Evolutionary conservation across 352 stramenopile genomes (phyloP).

Genomic region (Pilasporangium apinafurcum): DNA sequence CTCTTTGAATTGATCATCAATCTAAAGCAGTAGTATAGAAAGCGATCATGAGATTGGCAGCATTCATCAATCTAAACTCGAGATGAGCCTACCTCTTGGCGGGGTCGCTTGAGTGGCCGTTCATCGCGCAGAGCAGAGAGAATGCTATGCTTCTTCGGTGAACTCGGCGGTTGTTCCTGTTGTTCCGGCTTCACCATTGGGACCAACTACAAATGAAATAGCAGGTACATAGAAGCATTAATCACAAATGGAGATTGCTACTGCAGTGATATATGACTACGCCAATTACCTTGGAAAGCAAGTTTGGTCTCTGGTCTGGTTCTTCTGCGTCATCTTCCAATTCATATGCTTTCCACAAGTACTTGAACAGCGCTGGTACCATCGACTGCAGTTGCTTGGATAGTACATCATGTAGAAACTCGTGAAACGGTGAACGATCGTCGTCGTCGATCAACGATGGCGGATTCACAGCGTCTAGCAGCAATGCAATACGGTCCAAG

Average conservation of each 20-base stretch:
- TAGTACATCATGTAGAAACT: slow-evolving; percentile 53
- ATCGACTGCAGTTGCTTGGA: slow-evolving; percentile 26
- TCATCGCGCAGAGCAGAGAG: slow-evolving; percentile 60
- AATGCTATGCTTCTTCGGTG: slow-evolving; percentile 34
- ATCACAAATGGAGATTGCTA: background rate
- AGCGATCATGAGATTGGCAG: no score
- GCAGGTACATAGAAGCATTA: no score
- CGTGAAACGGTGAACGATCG: slow-evolving; percentile 66
- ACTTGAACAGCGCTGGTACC: slow-evolving; percentile 40
- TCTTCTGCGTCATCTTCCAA: slow-evolving; percentile 32
- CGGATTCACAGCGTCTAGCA: slow-evolving; percentile 65
- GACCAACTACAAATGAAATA: slow-evolving; percentile 4
- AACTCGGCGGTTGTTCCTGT: background rate
- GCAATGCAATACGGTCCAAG: slow-evolving; percentile 65
- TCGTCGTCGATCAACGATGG: slow-evolving; percentile 55
- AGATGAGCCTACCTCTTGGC: no score
- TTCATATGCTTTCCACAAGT: slow-evolving; percentile 50
- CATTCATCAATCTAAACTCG: no score
- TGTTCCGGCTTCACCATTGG: slow-evolving; percentile 11
- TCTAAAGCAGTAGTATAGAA: no score
- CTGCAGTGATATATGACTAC: background rate
- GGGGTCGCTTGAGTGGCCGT: slow-evolving; percentile 32
- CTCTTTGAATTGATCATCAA: slow-evolving; percentile 38
- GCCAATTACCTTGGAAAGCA: slow-evolving; percentile 5
- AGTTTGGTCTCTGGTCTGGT: background rate